A percentile compares a stretch with the other conserved stretches of the same genome.
These are phyloP conservation scores for Datura wrightii DNA, from an alignment of 257 asterid genomes.

Conservation along the genomic window DNA sequence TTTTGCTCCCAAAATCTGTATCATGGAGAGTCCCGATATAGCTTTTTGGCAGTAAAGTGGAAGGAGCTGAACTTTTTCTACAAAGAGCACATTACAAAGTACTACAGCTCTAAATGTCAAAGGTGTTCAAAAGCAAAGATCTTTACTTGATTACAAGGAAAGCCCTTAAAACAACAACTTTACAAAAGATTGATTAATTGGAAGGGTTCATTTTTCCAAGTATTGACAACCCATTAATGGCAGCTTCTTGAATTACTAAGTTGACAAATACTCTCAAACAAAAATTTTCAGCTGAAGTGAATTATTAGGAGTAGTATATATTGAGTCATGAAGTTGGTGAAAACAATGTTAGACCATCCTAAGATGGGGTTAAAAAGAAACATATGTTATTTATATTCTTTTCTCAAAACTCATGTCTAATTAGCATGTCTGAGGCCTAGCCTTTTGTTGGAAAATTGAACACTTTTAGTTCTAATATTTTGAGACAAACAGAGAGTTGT, in stretches of 20 bases:
- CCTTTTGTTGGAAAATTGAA: not conserved
- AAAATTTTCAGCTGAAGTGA: not conserved
- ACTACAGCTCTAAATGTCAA: not conserved
- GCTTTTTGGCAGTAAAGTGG: not conserved
- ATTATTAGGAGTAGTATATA: not conserved
- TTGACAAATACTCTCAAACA: not conserved
- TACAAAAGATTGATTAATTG: not conserved
- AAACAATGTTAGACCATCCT: not conserved
- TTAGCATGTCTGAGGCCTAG: not conserved
- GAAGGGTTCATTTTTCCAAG: not conserved
- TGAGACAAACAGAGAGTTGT: not conserved
- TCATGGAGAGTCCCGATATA: not conserved
- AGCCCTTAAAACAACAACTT: not conserved
- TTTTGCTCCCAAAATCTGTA: not conserved
- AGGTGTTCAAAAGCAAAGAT: not conserved
- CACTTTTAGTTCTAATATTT: not conserved
- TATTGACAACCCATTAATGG: not conserved
- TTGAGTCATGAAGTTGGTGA: not conserved
- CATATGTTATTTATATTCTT: not conserved
- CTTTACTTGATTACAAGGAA: constrained; percentile 14
- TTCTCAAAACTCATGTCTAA: not conserved
- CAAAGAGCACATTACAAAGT: not conserved
- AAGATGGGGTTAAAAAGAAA: not conserved
- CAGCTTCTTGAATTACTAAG: not conserved
- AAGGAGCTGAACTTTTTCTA: not conserved